Base-by-base conservation (phyloP, 2,329 filamentous ascomycete genomes). In the Cryphonectria radicalis region DNA sequence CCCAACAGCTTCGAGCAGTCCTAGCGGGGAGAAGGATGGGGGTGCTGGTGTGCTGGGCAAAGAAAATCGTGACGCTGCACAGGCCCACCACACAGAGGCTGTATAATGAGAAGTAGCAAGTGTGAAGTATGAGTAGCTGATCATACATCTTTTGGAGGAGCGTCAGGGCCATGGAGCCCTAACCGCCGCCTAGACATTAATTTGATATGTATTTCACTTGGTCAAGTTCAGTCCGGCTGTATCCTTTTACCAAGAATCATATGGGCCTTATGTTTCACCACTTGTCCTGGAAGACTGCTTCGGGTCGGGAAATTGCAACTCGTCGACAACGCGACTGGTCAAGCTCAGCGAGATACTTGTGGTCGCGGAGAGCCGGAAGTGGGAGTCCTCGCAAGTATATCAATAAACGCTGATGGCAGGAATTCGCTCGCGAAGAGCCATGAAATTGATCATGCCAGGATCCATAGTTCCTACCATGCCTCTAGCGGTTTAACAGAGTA, bases 31-130 rank as follows among this genome's bases (percentile, higher is more conserved):
- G 17, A 46, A 65, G 17, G 28, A n/a, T n/a, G 32, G 2, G 14
- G 28, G 14, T 22, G 6, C 59, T 1, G 59, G 19, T 10, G 28
- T 17, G 37, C 14, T 53, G 63, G 46, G 55, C 37, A 70, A 53
- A 42, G 22, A 40, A 4, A 28, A 40, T 5, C 37, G 10, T 14
- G 40, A 50, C 25, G 35, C 35, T 0, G 35, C 46, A 11, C 46
- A 28, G 63, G 55, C 46, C 4, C 55, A 70, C n/a, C 70, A 72
- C 25, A 53, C 37, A 17, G 70, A 72, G 67, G 35, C 50, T 37
- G 67, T 59, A 13, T 72, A 69, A 19, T 14, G 22, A 28, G 25
- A 5, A 53, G 7, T 35, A n/a, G 25, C 28, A 37, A 13, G 37
- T 37, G 8, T 4, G 17, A 13, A 25, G 22, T 57, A 17, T 57